These are phyloP conservation scores for Acer saccharum DNA, from an alignment of 345 rosid genomes.

Conservation along the genomic window DNA sequence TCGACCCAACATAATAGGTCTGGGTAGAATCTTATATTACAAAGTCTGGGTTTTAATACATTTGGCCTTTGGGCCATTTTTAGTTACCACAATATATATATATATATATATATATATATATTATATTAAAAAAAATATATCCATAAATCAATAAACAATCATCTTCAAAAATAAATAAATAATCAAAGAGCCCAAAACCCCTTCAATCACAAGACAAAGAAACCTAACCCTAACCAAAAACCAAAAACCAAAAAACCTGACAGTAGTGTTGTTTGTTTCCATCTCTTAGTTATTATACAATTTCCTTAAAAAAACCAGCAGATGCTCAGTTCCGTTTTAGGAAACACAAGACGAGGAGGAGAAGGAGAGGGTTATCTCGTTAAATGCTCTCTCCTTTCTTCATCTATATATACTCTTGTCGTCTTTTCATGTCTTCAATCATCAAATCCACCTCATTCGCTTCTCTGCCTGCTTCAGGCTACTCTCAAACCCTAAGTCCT, in stretches of 20 bases:
- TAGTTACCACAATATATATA: too few species aligned
- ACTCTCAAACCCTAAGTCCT: conserved; percentile 51
- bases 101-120: too few species aligned
- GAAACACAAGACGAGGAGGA: conserved; percentile 35
- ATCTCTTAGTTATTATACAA: not conserved
- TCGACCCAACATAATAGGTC: too few species aligned
- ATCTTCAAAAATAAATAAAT: not conserved
- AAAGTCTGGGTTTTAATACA: too few species aligned
- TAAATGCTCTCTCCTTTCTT: conserved; percentile 54
- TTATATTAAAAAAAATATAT: too few species aligned
- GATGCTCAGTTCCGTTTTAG: conserved; percentile 42
- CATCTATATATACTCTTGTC: conserved; percentile 15
- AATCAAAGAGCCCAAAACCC: not conserved
- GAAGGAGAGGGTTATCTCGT: conserved; percentile 43
- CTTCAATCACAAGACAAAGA: not conserved
- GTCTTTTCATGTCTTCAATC: conserved; percentile 84
- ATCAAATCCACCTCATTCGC: conserved; percentile 26
- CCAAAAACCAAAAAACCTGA: not conserved
- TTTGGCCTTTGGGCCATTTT: too few species aligned
- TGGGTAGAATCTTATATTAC: too few species aligned
- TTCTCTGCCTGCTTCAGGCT: conserved; percentile 47
- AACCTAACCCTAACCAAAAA: not conserved
- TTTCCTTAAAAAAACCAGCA: conserved; percentile 1
- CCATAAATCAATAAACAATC: too few species aligned
- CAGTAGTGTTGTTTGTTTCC: conserved; percentile 1